Conservation (phyloP, 202 grass and related monocot species). For the Carex sylvatica region DNA sequence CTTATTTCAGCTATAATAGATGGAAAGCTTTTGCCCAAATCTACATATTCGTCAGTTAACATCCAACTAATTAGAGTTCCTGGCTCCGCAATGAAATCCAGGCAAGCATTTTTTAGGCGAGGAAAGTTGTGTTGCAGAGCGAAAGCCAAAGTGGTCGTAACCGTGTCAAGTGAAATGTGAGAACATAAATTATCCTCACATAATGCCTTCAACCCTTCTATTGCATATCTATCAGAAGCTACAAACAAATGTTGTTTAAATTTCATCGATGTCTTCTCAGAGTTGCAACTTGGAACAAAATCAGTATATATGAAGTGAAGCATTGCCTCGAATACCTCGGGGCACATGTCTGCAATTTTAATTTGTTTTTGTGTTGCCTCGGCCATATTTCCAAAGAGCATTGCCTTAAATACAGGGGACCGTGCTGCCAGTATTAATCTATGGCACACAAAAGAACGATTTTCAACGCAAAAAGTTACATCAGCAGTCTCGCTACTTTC, state of each 20-base stretch:
- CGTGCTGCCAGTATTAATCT: neutral
- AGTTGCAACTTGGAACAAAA: neutral
- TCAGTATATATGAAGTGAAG: neutral
- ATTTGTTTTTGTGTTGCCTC: neutral
- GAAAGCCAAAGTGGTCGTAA: neutral
- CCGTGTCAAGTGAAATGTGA: neutral
- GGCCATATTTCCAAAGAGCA: neutral
- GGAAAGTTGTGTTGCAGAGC: neutral
- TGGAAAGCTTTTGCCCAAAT: neutral
- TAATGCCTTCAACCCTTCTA: conserved; percentile 18
- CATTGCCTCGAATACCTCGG: conserved; percentile 5
- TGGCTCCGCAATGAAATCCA: neutral
- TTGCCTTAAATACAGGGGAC: conserved; percentile 7
- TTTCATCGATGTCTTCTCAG: neutral
- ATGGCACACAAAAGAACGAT: neutral
- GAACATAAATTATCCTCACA: neutral
- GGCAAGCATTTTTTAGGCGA: conserved; percentile 9
- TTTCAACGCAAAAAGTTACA: neutral
- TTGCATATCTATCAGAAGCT: conserved; percentile 2
- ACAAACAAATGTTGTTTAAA: conserved; percentile 18
- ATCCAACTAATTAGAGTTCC: neutral
- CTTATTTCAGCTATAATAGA: neutral
- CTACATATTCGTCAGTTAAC: neutral
- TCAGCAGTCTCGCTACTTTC: neutral
- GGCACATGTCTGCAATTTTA: neutral